Conservation (phyloP, 345 rosid species). For the Kandelia obovata region DNA sequence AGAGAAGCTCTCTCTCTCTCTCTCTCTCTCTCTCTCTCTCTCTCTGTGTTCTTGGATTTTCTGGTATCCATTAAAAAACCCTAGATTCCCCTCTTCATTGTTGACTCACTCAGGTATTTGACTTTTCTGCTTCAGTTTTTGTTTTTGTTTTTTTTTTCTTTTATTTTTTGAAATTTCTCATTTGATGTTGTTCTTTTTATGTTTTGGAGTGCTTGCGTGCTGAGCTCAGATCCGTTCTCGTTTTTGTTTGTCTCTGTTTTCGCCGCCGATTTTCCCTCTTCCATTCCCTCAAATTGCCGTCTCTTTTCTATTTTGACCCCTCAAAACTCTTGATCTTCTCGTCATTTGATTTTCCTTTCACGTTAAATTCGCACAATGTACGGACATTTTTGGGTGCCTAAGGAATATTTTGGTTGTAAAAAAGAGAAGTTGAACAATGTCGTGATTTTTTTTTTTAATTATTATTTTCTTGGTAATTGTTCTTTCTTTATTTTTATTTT, state of each 20-base stretch:
- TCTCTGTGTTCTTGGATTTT: constrained; percentile 18
- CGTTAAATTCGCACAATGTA: constrained; percentile 37
- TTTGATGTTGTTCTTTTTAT: neutral
- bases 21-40: neutral
- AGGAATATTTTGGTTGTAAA: too few species aligned
- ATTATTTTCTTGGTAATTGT: neutral
- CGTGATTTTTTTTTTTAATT: neutral
- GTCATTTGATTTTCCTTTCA: constrained; percentile 15
- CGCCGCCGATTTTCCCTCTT: neutral
- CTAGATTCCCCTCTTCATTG: constrained; percentile 40
- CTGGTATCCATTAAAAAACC: constrained; percentile 29
- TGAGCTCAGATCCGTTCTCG: constrained; percentile 40
- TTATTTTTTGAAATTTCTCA: neutral
- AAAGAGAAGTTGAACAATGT: neutral
- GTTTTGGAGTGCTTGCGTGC: constrained; percentile 5
- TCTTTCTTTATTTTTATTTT: neutral
- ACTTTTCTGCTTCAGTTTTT: neutral
- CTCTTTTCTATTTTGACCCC: neutral
- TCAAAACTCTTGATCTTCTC: neutral
- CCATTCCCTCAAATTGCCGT: neutral
- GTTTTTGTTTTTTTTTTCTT: neutral
- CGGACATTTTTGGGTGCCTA: constrained; percentile 3
- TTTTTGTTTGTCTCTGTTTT: constrained; percentile 2
- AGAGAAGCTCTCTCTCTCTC: neutral
- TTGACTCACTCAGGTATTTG: constrained; percentile 21